Evolutionary conservation across 2,329 filamentous ascomycete genomes (phyloP).

Genomic region (Trichoderma asperellum): DNA sequence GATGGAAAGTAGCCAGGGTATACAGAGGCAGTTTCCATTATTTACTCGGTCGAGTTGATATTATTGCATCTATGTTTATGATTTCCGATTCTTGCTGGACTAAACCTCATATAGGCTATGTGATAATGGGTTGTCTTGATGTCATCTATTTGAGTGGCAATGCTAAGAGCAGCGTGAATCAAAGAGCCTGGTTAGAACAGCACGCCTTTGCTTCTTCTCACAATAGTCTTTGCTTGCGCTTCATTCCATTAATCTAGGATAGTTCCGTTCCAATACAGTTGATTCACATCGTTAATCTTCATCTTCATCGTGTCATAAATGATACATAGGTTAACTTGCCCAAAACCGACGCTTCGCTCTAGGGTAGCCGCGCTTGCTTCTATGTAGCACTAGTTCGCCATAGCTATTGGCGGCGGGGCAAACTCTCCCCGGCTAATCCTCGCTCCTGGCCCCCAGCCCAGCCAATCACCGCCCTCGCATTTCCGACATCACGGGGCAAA

Average conservation of each 20-base stretch:
- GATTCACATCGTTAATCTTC: not conserved
- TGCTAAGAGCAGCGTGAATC: not conserved
- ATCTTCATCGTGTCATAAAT: not conserved
- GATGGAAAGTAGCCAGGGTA: not conserved
- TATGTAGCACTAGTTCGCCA: not conserved
- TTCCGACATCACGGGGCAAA: conserved; percentile 35
- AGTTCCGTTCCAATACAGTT: not conserved
- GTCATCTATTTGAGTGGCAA: not conserved
- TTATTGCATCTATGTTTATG: not conserved
- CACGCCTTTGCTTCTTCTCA: not conserved
- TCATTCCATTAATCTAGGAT: not conserved
- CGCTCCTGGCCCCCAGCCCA: conserved; percentile 30
- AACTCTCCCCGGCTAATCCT: conserved; percentile 38
- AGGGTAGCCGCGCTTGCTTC: not conserved
- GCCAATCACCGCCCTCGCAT: conserved; percentile 41
- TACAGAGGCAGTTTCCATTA: not conserved
- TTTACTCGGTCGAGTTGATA: not conserved
- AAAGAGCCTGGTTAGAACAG: not conserved
- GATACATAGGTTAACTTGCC: not conserved
- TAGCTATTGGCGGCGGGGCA: conserved; percentile 1
- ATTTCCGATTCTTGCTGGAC: not conserved
- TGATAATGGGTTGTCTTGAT: not conserved
- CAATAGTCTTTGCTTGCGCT: not conserved
- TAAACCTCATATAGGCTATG: not conserved
- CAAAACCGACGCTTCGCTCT: not conserved